Base-by-base conservation (phyloP, 768 basidiomycete genomes). In the Tricholoma hemisulphureum region DNA sequence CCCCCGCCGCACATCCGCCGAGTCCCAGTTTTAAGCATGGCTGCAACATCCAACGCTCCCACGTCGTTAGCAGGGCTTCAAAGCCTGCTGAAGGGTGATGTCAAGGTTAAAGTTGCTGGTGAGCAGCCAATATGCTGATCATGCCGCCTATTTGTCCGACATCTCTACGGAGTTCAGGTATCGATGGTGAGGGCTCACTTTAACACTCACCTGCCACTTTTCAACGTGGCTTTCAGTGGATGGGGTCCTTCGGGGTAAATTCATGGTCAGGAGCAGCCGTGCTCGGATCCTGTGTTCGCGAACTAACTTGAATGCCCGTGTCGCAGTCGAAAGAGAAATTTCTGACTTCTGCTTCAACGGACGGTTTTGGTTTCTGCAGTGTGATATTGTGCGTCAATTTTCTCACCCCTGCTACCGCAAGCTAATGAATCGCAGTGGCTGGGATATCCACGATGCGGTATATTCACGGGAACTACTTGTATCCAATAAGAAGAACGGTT, bases 61-160 rank as follows among this genome's bases (percentile, higher is more conserved):
- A 55, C 73, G 35, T 80, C 83, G 31, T 59, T 87, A 1, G 71
- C 83, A 8, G 85, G 91, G 6, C 78, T 97, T 53, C 71, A 78
- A 58, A 34, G 65, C 4, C 67, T 85, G 13, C 75, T 96, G 52
- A 57, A 63, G 32, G 2, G 80, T 64, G 93, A 95, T 69, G 82
- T 74, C 67, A 97, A 96, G 73, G 85, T 98, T 66, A 96, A 97
- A 75, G 91, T 98, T 28, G 95, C 93, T 53, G 95, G 95, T 93
- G 52, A 60, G 85, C 73, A 26, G 18, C 50, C 32, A 41, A 18
- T 11, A 9, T 4, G 4, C n/a, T 13, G n/a, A 31, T 34, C 13
- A 14, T 39, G 23, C 28, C 39, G 37, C 9, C 29, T 4, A 4
- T 21, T 35, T 45, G 23, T n/a, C 56, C 34, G n/a, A 48, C 14